These are phyloP conservation scores for Ceratocystis cubensis DNA, from an alignment of 2,329 filamentous ascomycete species.

Conservation along the genomic window DNA sequence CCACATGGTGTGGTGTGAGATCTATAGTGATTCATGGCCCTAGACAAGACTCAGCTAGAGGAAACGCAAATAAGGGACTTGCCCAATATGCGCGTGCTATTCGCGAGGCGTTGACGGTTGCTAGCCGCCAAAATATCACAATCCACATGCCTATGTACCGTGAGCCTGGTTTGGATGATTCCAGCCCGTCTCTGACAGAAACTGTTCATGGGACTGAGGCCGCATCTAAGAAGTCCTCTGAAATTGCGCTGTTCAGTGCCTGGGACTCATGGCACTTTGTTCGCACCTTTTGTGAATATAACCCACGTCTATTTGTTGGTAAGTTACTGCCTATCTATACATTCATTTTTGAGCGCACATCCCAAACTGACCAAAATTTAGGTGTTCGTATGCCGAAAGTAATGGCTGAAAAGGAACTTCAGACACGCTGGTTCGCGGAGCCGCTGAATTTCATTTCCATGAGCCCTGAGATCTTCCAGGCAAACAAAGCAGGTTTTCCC, in stretches of 20 bases:
- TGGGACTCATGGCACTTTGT: constrained; percentile 96
- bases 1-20: constrained; percentile 82
- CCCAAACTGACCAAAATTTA: constrained; percentile 8
- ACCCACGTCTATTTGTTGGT: constrained; percentile 70
- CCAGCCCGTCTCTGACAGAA: constrained; percentile 40
- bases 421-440: constrained; percentile 57
- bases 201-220: constrained; percentile 23
- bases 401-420: constrained; percentile 47
- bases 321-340: constrained; percentile 26
- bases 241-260: constrained; percentile 58
- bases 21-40: constrained; percentile 77
- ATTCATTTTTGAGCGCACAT: background rate
- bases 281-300: constrained; percentile 74
- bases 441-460: constrained; percentile 52
- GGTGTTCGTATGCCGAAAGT: constrained; percentile 38
- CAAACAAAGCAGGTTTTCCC: constrained; percentile 49
- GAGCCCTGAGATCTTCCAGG: constrained; percentile 41
- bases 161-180: constrained; percentile 47
- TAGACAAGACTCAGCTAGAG: constrained; percentile 45
- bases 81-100: constrained; percentile 74
- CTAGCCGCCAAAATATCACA: constrained; percentile 64
- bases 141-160: constrained; percentile 77
- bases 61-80: constrained; percentile 39
- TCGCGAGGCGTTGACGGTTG: constrained; percentile 63
- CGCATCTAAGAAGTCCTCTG: constrained; percentile 31